Base-by-base conservation (phyloP, 495 filamentous ascomycete species). In the Haplographium delicatum region DNA sequence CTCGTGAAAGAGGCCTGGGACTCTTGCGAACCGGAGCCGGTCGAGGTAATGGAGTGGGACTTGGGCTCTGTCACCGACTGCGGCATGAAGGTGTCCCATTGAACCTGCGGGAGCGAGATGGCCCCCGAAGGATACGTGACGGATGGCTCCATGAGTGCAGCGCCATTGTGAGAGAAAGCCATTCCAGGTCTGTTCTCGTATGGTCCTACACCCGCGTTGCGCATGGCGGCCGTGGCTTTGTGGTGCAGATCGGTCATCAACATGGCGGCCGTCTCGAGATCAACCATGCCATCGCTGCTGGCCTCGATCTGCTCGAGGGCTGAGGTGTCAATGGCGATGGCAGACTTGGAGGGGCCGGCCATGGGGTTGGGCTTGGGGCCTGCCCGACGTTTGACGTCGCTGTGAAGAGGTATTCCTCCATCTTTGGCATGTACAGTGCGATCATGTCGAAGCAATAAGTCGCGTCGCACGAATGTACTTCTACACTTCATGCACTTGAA, bases 351-450 rank as follows among this genome's bases (percentile, higher is more conserved):
- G 6, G 88, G 80, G n/a, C 77, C 79, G 33, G 75, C 69, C 49
- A 85, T 73, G 33, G 82, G 68, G 35, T 24, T 52, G 22, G 58
- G 30, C 54, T 61, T 61, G 16, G 58, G 58, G 4, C 58, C 58
- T 56, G 87, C 76, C 58, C 88, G 85, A 67, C 91, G 84, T 73
- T 96, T 95, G 40, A 86, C 85, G 64, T 98, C 93, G 67, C 90
- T 94, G 65, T 91, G 88, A 15, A 98, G 81, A 55, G 93, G 93
- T 22, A 95, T 81, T 50, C 94, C 93, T 59, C 94, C 94, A 78
- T 98, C 93, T 70, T 98, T 98, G 48, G 93, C 93, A 69, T 98
- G 93, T 44, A 98, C 93, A 48, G 93, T 98, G 59, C 93, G 88
- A 66, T 98, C 93, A 72, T 98, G 93, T 67, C 93, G 89, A 54